These are phyloP conservation scores for Mycena alexandri DNA, from an alignment of 768 basidiomycete genomes.

Conservation along the genomic window DNA sequence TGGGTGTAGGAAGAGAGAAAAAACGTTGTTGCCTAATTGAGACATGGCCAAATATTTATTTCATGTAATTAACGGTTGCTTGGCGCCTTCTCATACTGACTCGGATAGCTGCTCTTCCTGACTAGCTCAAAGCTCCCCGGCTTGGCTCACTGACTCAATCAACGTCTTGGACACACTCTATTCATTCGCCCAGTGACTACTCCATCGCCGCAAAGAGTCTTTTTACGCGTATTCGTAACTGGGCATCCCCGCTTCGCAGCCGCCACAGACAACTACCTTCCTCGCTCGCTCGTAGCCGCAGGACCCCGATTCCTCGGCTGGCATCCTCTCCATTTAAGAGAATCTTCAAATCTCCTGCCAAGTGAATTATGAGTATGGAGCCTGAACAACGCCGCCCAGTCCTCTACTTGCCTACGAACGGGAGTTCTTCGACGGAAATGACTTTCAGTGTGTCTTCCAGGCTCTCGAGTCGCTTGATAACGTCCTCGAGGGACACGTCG, in stretches of 20 bases:
- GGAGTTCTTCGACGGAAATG: slow-evolving; percentile 64
- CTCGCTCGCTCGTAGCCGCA: slow-evolving; percentile 73
- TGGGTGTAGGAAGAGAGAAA: not conserved
- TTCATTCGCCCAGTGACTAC: slow-evolving; percentile 12
- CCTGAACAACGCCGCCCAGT: slow-evolving; percentile 34
- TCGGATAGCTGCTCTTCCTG: slow-evolving; percentile 1
- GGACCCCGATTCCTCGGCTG: slow-evolving; percentile 47
- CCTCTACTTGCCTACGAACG: slow-evolving; percentile 67
- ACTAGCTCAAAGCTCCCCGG: slow-evolving; percentile 18
- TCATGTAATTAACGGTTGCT: not conserved
- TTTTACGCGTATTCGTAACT: slow-evolving; percentile 59
- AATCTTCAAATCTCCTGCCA: slow-evolving; percentile 76
- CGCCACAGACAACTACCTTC: slow-evolving; percentile 83
- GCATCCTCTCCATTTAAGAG: slow-evolving; percentile 51
- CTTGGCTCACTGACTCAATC: slow-evolving; percentile 29
- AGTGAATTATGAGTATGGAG: slow-evolving; percentile 26
- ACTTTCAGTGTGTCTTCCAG: slow-evolving; percentile 60
- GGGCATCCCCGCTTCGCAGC: slow-evolving; percentile 64
- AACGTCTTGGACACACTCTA: too few species aligned
- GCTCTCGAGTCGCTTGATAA: slow-evolving; percentile 67
- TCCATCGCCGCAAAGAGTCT: slow-evolving; percentile 23
- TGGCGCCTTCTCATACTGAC: slow-evolving; percentile 1
- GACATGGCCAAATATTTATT: too few species aligned
- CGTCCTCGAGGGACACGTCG: slow-evolving; percentile 64
- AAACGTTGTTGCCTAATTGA: too few species aligned